Base-by-base conservation (phyloP, 2,329 filamentous ascomycete species). In the Westerdykella aurantiaca region DNA sequence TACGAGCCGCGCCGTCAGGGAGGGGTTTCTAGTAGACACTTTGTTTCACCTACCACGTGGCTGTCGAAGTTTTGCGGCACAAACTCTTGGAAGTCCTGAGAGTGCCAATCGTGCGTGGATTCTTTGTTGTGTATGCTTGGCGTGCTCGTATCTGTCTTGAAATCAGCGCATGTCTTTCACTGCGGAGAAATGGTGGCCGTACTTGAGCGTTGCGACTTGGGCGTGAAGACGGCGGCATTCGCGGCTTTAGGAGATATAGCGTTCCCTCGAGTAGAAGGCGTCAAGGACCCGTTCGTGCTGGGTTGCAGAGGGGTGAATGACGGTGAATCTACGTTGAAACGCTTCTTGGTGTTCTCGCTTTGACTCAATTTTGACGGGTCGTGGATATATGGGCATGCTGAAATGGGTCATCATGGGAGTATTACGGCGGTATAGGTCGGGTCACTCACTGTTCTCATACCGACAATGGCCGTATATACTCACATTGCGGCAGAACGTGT, bases 281-380 rank as follows among this genome's bases (percentile, higher is more conserved):
- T 67, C 41, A 64, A 64, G 41, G 58, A 49, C 16, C 70, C 74
- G 57, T 74, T 73, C 22, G 70, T 68, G 46, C 69, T 71, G 11
- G 75, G 64, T 45, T 73, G 69, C 34, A 79, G 71, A 31, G 91
- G 91, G 0, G 88, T 96, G 66, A 98, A 98, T 38, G 91, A 88
- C 11, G 93, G 91, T 7, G 93, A 97, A 60, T 97, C 93, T 61
- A 95, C 93, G 67, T 95, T 98, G 54, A 98, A 77, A 22, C 85
- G 76, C 68, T 89, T 93, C 69, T 88, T 88, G 29, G 56, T 53
- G 46, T 66, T 70, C 44, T 81, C 79, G 60, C 69, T 58, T 59
- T 75, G 73, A 63, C 70, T 72, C 51, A 73, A 71, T 68, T 83
- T 88, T 55, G 80, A 77, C 46, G 82, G 80, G 55, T 93, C 87